Percentiles rank a stretch among this genome's conserved stretches.
These are phyloP conservation scores for Selaginella tamariscina DNA, from an alignment of 75 land plant species.

Conservation along the genomic window DNA sequence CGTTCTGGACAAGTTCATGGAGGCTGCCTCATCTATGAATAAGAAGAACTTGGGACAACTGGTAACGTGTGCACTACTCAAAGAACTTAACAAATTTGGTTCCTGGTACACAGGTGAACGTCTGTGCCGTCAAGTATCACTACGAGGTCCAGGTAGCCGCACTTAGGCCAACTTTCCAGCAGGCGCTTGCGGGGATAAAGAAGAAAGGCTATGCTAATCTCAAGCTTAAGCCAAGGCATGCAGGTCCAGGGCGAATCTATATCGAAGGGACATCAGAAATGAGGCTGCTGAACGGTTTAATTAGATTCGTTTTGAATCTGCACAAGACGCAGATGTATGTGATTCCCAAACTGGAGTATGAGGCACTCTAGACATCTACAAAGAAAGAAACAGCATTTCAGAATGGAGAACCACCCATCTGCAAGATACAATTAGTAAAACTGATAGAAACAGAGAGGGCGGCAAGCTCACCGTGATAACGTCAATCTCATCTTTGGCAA, in stretches of 20 bases:
- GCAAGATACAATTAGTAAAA: no score
- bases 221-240: slow-evolving; percentile 26
- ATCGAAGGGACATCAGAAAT: slow-evolving; percentile 28
- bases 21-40: slow-evolving; percentile 17
- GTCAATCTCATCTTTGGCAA: background rate
- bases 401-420: background rate
- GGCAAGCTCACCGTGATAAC: background rate
- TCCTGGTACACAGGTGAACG: slow-evolving; percentile 18
- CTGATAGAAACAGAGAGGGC: background rate
- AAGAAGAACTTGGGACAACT: slow-evolving; percentile 17
- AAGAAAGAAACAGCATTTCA: background rate
- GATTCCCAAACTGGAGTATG: background rate
- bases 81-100: background rate
- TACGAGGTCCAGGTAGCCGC: slow-evolving; percentile 36
- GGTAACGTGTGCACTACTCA: slow-evolving; percentile 11
- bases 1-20: slow-evolving; percentile 16
- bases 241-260: slow-evolving; percentile 28
- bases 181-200: slow-evolving; percentile 22
- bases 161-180: slow-evolving; percentile 26
- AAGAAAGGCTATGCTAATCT: slow-evolving; percentile 24
- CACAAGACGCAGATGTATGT: slow-evolving; percentile 16
- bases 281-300: slow-evolving; percentile 22
- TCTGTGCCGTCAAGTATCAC: slow-evolving; percentile 24
- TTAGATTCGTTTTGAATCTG: slow-evolving; percentile 15
- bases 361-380: background rate